Evolutionary conservation across 2,329 filamentous ascomycete genomes (phyloP).

Genomic region (Diaporthe aspalathi): DNA sequence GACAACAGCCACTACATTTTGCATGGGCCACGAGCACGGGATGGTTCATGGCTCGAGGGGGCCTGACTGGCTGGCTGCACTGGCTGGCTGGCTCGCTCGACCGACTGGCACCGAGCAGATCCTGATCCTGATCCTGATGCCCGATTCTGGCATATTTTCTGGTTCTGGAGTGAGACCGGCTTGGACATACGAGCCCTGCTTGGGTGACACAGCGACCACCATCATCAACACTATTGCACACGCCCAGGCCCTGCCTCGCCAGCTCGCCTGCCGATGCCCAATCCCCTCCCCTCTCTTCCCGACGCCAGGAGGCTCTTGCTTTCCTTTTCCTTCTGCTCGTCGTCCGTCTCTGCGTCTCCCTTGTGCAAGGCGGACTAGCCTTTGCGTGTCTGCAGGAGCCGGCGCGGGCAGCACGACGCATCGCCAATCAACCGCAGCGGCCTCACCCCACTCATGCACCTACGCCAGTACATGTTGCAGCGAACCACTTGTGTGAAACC

Average conservation of each 20-base stretch:
- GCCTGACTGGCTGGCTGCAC: neutral
- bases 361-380: slow-evolving; percentile 35
- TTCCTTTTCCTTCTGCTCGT: neutral
- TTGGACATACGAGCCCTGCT: slow-evolving; percentile 2
- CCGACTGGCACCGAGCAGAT: neutral
- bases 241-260: slow-evolving; percentile 4
- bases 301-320: slow-evolving; percentile 16
- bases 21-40: neutral
- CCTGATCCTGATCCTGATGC: neutral
- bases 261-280: slow-evolving; percentile 34
- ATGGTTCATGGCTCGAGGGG: neutral
- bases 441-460: slow-evolving; percentile 36
- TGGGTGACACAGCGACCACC: slow-evolving; percentile 19
- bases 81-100: neutral
- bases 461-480: slow-evolving; percentile 19
- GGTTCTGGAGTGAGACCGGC: neutral
- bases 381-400: slow-evolving; percentile 23
- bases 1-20: slow-evolving; percentile 23
- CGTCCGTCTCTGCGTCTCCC: slow-evolving; percentile 6
- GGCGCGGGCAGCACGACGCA: slow-evolving; percentile 27
- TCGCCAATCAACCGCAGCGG: slow-evolving; percentile 32
- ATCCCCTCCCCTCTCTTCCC: slow-evolving; percentile 16
- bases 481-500: slow-evolving; percentile 39
- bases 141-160: neutral
- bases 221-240: neutral